These are phyloP conservation scores for Micractinium conductrix DNA, from an alignment of 139 green algal genomes.

Conservation along the genomic window DNA sequence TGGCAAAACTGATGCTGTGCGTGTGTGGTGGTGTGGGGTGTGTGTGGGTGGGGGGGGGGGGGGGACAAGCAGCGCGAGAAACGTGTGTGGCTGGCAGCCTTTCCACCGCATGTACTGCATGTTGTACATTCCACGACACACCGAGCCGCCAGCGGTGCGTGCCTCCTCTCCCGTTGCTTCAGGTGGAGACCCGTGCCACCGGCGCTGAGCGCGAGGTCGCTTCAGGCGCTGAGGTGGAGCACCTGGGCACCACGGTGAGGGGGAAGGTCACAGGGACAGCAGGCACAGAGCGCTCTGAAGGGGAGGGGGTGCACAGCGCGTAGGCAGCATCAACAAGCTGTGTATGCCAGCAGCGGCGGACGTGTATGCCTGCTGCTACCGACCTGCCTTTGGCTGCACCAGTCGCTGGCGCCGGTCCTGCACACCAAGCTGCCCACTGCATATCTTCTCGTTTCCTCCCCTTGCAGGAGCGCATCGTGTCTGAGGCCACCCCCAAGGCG, in stretches of 20 bases:
- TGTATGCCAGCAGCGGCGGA: neutral
- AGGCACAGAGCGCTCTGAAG: too few relatives aligned
- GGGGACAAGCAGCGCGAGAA: neutral
- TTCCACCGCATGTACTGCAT: neutral
- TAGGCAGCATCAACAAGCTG: neutral
- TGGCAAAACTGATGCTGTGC: neutral
- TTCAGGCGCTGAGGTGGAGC: slow-evolving; percentile 17
- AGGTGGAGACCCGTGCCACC: slow-evolving; percentile 21
- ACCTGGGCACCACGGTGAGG: slow-evolving; percentile 18
- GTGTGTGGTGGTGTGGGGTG: too few relatives aligned
- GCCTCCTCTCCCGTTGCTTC: neutral
- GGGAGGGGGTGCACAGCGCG: too few relatives aligned
- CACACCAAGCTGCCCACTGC: too few relatives aligned
- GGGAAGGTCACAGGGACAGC: too few relatives aligned
- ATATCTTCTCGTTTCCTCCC: neutral
- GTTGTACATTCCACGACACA: neutral
- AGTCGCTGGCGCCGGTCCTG: too few relatives aligned
- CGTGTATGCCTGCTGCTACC: neutral
- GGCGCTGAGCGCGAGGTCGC: slow-evolving; percentile 9
- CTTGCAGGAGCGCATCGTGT: slow-evolving; percentile 35
- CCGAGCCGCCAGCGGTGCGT: neutral
- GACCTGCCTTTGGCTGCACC: neutral
- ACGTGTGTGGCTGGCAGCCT: neutral
- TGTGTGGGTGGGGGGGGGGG: neutral
- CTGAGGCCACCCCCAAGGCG: neutral